Conservation (phyloP, 73 alveolate species). For the Paraurostyla sp. region DNA sequence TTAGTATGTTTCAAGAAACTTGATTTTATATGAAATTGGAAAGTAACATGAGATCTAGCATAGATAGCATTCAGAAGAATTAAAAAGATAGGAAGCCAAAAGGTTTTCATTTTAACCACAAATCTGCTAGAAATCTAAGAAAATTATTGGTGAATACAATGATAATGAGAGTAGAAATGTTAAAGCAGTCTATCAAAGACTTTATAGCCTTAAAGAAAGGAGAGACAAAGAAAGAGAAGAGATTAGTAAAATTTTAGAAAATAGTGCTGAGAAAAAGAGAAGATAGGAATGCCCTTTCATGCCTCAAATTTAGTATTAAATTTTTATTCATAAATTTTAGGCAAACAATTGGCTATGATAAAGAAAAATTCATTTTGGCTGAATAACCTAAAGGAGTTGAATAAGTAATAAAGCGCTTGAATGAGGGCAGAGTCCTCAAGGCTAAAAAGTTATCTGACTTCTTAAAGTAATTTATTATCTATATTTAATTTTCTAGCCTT, state of each 20-base stretch:
- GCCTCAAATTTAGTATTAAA: neutral
- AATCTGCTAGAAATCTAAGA: too few relatives aligned
- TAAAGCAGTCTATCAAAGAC: too few relatives aligned
- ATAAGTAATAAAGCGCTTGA: neutral
- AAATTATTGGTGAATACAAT: too few relatives aligned
- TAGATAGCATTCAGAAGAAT: too few relatives aligned
- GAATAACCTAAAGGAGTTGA: conserved; percentile 13
- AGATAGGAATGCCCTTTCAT: conserved; percentile 2
- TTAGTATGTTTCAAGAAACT: too few relatives aligned
- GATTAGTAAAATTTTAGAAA: neutral
- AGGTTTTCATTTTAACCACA: too few relatives aligned
- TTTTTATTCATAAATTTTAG: too few relatives aligned
- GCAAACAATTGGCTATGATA: too few relatives aligned
- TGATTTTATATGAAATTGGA: too few relatives aligned
- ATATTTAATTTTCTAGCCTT: neutral
- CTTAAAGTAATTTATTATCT: neutral
- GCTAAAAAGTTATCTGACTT: neutral
- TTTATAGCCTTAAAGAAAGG: neutral
- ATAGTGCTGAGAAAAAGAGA: neutral
- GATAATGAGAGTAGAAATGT: too few relatives aligned
- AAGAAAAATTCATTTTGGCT: neutral
- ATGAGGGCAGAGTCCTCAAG: conserved; percentile 12
- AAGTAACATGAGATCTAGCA: too few relatives aligned
- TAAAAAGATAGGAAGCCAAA: too few relatives aligned
- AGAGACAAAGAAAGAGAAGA: neutral